Evolutionary conservation across 108 stramenopile genomes (phyloP).

Genomic region (Cyclotella sp.): DNA sequence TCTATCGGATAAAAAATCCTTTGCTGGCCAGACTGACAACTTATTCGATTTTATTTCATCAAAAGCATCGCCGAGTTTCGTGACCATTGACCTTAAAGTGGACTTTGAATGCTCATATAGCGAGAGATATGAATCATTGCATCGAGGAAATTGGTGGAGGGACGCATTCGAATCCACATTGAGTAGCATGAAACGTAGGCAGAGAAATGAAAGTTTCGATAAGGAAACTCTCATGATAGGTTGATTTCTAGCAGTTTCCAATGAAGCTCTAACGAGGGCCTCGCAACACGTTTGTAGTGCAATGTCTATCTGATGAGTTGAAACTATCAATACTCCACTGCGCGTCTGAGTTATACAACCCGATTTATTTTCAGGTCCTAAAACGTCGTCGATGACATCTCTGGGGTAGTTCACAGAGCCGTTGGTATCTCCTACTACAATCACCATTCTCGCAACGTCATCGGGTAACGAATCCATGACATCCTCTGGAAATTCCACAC

Average conservation of each 20-base stretch:
- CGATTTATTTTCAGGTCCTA: conserved; percentile 16
- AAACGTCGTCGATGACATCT: conserved; percentile 26
- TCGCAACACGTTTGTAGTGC: conserved; percentile 46
- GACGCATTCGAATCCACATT: conserved; percentile 21
- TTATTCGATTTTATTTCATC: conserved; percentile 23
- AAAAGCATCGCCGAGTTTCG: conserved; percentile 19
- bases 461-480: conserved; percentile 9
- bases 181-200: conserved; percentile 42
- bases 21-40: conserved; percentile 30
- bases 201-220: conserved; percentile 42
- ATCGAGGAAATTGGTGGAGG: conserved; percentile 6
- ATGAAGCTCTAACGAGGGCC: conserved; percentile 20
- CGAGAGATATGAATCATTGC: conserved; percentile 16
- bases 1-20: conserved; percentile 24
- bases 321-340: conserved; percentile 26
- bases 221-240: conserved; percentile 27
- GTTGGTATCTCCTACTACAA: conserved; percentile 26
- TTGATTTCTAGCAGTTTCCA: conserved; percentile 11
- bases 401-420: conserved; percentile 5
- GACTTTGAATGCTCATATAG: conserved; percentile 17
- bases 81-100: conserved; percentile 22
- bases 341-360: neutral
- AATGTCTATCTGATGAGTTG: conserved; percentile 20
- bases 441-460: conserved; percentile 36
- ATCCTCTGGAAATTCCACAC: conserved; percentile 26